A percentile compares a stretch with the other conserved stretches of the same genome.
phyloP scores from a whole-genome alignment of 768 basidiomycete genomes.

The Butyriboletus loyo region DNA sequence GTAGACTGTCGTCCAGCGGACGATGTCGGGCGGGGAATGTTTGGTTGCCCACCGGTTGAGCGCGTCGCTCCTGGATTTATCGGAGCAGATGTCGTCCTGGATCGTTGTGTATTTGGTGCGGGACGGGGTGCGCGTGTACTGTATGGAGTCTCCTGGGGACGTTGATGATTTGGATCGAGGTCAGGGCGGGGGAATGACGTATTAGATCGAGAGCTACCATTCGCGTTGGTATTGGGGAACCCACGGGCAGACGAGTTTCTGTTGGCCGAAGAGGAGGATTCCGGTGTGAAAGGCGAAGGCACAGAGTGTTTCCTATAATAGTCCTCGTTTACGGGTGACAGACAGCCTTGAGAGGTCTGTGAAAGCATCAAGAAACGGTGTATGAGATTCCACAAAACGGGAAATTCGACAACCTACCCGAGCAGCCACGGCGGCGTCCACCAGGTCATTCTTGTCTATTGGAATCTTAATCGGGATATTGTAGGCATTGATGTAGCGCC shows the following conservation, averaged over 20 bases:
- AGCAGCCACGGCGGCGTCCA: conserved; percentile 55
- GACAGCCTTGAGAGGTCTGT: conserved; percentile 61
- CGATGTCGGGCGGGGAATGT: conserved; percentile 18
- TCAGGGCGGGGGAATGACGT: conserved; percentile 60
- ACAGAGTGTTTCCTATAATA: conserved; percentile 31
- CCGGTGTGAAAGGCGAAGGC: conserved; percentile 12
- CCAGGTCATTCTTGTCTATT: conserved; percentile 76
- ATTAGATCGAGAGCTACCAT: conserved; percentile 23
- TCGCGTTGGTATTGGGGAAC: conserved; percentile 4
- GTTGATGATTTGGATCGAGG: conserved; percentile 46
- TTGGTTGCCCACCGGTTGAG: neutral
- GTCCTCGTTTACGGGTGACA: conserved; percentile 59
- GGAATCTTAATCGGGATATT: conserved; percentile 59
- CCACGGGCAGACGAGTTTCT: conserved; percentile 15
- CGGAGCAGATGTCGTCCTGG: conserved; percentile 24
- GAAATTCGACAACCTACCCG: conserved; percentile 41
- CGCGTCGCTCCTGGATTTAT: conserved; percentile 11
- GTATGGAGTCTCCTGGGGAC: conserved; percentile 14
- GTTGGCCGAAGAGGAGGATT: conserved; percentile 16
- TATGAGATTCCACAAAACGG: neutral
- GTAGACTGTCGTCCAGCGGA: conserved; percentile 12
- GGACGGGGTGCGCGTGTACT: conserved; percentile 16
- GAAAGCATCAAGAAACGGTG: neutral
- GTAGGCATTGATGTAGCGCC: conserved; percentile 69
- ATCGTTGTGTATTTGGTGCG: conserved; percentile 10